Conservation (phyloP, 2,329 filamentous ascomycete species). For the Ophiostoma himal-ulmi region DNA sequence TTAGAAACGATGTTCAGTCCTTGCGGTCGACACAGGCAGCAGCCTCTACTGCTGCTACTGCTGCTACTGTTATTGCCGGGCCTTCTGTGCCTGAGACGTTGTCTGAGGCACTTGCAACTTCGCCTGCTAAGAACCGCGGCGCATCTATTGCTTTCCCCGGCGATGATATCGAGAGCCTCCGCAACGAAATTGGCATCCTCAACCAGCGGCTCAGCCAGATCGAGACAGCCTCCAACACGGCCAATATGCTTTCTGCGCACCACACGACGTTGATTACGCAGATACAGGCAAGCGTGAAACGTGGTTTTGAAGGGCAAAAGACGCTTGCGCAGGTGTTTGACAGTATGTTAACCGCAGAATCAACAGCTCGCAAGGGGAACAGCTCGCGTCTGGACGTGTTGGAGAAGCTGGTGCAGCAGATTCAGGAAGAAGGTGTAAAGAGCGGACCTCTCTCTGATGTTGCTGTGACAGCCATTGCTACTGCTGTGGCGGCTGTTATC, state of each 20-base stretch:
- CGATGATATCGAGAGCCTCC: slow-evolving; percentile 24
- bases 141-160: slow-evolving; percentile 21
- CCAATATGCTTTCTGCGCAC: background rate
- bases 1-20: background rate
- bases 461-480: background rate
- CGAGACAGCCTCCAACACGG: background rate
- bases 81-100: background rate
- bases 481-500: background rate
- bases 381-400: slow-evolving; percentile 13
- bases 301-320: background rate
- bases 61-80: background rate
- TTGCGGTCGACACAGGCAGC: background rate
- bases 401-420: slow-evolving; percentile 10
- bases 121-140: background rate
- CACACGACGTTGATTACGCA: slow-evolving; percentile 5
- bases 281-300: background rate
- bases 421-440: background rate
- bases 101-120: background rate
- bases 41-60: background rate
- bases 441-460: background rate
- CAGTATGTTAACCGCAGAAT: slow-evolving; percentile 13
- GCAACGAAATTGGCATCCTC: slow-evolving; percentile 21
- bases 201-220: slow-evolving; percentile 18
- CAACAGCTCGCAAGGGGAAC: background rate
- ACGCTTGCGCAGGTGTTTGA: slow-evolving; percentile 16